These are phyloP conservation scores for Phlebopus sp. DNA, from an alignment of 1,284 basidiomycete species.

Conservation along the genomic window DNA sequence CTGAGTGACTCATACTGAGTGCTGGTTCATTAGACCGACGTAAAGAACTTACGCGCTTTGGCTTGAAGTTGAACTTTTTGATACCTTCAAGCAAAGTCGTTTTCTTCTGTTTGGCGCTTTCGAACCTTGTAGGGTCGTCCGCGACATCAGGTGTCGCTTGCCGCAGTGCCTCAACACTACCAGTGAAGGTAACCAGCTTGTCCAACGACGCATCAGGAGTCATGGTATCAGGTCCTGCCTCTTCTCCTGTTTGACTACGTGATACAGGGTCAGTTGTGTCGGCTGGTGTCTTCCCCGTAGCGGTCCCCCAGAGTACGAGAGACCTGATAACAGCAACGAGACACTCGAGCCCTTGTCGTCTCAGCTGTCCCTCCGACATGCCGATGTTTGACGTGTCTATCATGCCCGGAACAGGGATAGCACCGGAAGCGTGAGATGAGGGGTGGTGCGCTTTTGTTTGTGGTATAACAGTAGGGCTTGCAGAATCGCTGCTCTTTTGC, in stretches of 20 bases:
- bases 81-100: conserved; percentile 94
- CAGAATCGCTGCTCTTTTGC: conserved; percentile 52
- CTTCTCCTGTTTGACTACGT: conserved; percentile 50
- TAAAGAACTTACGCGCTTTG: conserved; percentile 67
- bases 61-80: conserved; percentile 98
- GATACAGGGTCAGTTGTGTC: conserved; percentile 44
- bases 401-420: conserved; percentile 64
- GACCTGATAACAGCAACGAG: conserved; percentile 85
- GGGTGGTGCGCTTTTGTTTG: conserved; percentile 47
- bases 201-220: conserved; percentile 56
- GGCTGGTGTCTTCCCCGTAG: conserved; percentile 46
- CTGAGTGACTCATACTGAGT: conserved; percentile 35
- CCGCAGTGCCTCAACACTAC: conserved; percentile 52
- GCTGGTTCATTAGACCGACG: background rate
- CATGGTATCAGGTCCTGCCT: conserved; percentile 46
- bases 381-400: conserved; percentile 65
- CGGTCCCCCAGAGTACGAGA: conserved; percentile 86
- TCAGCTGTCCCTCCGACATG: conserved; percentile 79
- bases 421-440: conserved; percentile 61
- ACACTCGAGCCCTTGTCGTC: conserved; percentile 87
- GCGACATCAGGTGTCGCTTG: conserved; percentile 71
- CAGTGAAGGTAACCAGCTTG: conserved; percentile 40
- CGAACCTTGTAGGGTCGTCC: conserved; percentile 93
- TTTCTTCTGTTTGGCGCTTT: conserved; percentile 97
- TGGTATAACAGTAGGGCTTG: conserved; percentile 57